These are phyloP conservation scores for Sordariomycetes sp. DNA, from an alignment of 2,329 filamentous ascomycete genomes.

Conservation along the genomic window DNA sequence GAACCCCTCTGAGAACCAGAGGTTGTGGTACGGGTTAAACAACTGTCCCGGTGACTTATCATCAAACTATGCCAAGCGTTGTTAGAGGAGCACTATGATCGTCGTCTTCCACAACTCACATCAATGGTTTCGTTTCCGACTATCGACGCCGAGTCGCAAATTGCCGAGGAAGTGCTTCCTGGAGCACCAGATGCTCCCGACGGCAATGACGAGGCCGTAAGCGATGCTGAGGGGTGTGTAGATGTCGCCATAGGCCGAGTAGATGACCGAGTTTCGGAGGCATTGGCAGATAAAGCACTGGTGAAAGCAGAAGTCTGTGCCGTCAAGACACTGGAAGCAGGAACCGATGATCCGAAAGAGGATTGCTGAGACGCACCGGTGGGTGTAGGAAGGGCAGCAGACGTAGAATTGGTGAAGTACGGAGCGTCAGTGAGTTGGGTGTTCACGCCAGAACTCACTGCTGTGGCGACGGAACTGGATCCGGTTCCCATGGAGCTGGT, in stretches of 20 bases:
- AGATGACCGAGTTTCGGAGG: neutral
- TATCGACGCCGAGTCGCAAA: neutral
- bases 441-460: neutral
- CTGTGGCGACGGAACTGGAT: neutral
- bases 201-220: neutral
- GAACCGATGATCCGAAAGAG: neutral
- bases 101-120: neutral
- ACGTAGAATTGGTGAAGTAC: neutral
- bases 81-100: neutral
- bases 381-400: neutral
- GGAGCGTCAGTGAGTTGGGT: neutral
- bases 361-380: neutral
- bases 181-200: neutral
- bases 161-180: neutral
- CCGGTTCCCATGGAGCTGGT: neutral
- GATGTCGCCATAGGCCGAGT: neutral
- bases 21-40: slow-evolving; percentile 13
- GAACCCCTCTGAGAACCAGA: slow-evolving; percentile 24
- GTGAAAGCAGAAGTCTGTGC: neutral
- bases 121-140: neutral
- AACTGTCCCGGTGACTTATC: neutral
- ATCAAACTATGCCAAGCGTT: slow-evolving; percentile 1
- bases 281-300: neutral
- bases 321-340: neutral
- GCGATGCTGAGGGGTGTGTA: neutral